These are phyloP conservation scores for Bodo saltans DNA, from an alignment of 78 protist genomes.

Conservation along the genomic window DNA sequence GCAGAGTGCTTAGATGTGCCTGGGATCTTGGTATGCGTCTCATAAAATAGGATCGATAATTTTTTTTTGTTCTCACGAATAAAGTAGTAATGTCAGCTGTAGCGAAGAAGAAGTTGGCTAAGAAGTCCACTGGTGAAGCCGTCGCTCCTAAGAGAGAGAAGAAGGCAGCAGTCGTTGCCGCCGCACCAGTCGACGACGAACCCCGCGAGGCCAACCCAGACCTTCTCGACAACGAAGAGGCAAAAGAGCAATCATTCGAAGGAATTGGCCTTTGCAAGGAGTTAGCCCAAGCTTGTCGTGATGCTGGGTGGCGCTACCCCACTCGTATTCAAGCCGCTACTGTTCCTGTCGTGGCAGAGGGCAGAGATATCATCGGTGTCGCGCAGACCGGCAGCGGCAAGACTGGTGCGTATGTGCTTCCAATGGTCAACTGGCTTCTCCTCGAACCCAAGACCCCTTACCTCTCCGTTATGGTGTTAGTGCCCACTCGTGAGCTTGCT, in stretches of 20 bases:
- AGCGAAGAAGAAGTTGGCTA: no score
- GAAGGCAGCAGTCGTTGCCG: no score
- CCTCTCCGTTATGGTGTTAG: slow-evolving; percentile 67
- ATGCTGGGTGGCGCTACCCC: slow-evolving; percentile 20
- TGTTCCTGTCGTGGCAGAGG: slow-evolving; percentile 29
- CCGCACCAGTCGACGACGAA: no score
- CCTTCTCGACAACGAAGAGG: background rate
- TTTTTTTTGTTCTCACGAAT: no score
- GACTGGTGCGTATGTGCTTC: slow-evolving; percentile 95
- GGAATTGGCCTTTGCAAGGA: background rate
- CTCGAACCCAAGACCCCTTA: slow-evolving; percentile 64
- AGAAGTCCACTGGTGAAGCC: no score
- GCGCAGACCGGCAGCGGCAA: slow-evolving; percentile 93
- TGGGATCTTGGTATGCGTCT: no score
- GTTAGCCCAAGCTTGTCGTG: background rate
- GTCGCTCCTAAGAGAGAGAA: no score
- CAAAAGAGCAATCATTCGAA: background rate
- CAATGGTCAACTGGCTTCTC: slow-evolving; percentile 72
- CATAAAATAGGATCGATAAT: no score
- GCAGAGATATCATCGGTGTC: slow-evolving; percentile 41
- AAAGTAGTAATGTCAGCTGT: no score
- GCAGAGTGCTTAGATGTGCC: no score
- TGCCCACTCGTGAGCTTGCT: slow-evolving; percentile 92
- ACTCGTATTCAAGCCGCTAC: slow-evolving; percentile 27
- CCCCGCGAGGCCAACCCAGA: background rate